Percentiles rank a stretch among this genome's conserved stretches.
phyloP scores from a whole-genome alignment of 176 grass and related monocot genomes.

The Tillandsia leiboldiana region DNA sequence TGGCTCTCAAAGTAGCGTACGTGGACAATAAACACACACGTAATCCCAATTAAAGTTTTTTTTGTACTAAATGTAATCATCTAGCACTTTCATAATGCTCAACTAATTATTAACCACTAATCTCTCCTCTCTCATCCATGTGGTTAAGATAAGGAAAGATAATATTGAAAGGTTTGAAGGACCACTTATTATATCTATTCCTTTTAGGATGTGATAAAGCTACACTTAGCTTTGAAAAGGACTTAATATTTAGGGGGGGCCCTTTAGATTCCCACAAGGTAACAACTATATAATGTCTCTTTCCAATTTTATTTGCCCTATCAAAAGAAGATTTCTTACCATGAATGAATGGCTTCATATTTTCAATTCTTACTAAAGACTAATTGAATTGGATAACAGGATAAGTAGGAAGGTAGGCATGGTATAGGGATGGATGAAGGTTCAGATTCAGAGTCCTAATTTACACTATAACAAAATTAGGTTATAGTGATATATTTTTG shows the following conservation, averaged over 20 bases:
- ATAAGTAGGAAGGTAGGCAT: neutral
- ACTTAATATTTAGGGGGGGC: slow-evolving; percentile 14
- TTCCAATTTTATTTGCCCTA: slow-evolving; percentile 16
- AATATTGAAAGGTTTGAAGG: neutral
- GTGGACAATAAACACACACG: no score
- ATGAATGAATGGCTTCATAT: slow-evolving; percentile 9
- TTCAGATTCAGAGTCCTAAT: no score
- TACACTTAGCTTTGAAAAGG: slow-evolving; percentile 13
- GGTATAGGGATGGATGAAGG: no score
- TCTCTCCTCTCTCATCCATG: no score
- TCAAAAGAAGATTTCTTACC: slow-evolving; percentile 17
- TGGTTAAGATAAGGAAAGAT: neutral
- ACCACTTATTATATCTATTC: neutral
- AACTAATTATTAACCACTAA: no score
- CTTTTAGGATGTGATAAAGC: neutral
- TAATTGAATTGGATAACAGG: neutral
- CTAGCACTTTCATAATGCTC: no score
- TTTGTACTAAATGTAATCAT: no score
- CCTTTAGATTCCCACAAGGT: slow-evolving; percentile 3
- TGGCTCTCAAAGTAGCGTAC: no score
- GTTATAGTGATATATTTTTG: no score
- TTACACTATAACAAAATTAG: no score
- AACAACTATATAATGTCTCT: slow-evolving; percentile 17
- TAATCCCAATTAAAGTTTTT: no score
- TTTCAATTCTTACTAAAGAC: neutral